These are phyloP conservation scores for Odonthalia washingtoniensis DNA, from an alignment of 31 red algal genomes.

Conservation along the genomic window DNA sequence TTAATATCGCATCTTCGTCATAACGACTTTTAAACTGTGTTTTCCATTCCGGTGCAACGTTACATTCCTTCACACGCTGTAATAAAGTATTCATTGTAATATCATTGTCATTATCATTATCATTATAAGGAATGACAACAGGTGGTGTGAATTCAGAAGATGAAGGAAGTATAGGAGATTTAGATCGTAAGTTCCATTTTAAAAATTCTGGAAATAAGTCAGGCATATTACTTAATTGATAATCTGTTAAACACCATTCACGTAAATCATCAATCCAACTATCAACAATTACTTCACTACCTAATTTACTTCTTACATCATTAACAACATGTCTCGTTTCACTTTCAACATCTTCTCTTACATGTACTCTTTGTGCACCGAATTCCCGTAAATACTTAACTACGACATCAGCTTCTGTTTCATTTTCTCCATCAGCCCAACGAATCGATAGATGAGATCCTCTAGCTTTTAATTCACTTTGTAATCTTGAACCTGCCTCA, in stretches of 20 bases:
- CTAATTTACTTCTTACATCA: conserved; percentile 15
- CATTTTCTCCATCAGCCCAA: conserved; percentile 19
- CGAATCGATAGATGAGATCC: conserved; percentile 54
- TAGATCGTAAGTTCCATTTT: conserved; percentile 27
- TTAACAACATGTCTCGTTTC: conserved; percentile 44
- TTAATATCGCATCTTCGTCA: conserved; percentile 19
- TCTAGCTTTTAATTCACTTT: conserved; percentile 44
- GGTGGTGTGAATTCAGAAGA: not conserved
- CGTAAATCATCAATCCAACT: conserved; percentile 46
- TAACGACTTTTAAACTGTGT: conserved; percentile 27
- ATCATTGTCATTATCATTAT: not conserved
- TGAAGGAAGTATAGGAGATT: not conserved
- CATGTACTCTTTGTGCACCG: conserved; percentile 52
- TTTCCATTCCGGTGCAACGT: not conserved
- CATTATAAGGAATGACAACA: not conserved
- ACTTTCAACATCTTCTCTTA: conserved; percentile 59
- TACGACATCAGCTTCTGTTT: conserved; percentile 49
- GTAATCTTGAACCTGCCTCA: conserved; percentile 35
- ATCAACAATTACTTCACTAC: conserved; percentile 15
- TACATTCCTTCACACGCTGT: not conserved
- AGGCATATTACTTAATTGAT: conserved; percentile 24
- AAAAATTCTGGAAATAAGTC: conserved; percentile 61
- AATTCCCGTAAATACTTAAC: conserved; percentile 44
- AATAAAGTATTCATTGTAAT: not conserved
- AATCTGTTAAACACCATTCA: conserved; percentile 38